Evolutionary conservation across 2,329 filamentous ascomycete genomes (phyloP), one percentile per base, ranked within the genome.

Genomic region (Penicillium sclerotiorum): DNA sequence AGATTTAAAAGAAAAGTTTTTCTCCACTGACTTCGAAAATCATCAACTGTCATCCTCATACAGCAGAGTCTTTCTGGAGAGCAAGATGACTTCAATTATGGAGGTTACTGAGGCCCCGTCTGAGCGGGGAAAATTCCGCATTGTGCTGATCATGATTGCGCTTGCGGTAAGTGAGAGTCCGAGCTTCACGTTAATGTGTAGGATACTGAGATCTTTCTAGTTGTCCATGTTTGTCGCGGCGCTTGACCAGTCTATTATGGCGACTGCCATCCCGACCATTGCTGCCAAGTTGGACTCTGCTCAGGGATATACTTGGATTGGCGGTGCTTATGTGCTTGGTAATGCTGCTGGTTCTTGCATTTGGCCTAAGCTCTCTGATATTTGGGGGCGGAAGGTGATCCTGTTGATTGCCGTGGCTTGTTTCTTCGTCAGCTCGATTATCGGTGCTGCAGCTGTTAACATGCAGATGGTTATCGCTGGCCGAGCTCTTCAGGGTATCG

Each of bases 261-360:
- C 83, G 0, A 85, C 83, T 3, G 81, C 83, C 2, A 69, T 85
- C 0, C 83, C 83, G 0, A 84, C 81, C 1, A 85, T 86, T 45
- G 74, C 76, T 13, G 73, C 77, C 27, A 77, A 87, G 52, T 81
- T 92, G 53, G 64, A 83, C 37, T 88, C 87, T 5, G 82, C 82
- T 3, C 75, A 81, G 13, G 88, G 87, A 20, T 92, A 90, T 69
- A 84, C 85, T 12, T 92, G 88, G 89, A 87, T 93, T 52, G 88
- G 88, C 1, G 84, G 81, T 22, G 83, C 88, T 0, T 92, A 88
- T 66, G 75, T 90, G 3, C 80, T 92, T 9, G 85, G 84, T 13
- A 84, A 83, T 60, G 84, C 87, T 0, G 84, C 87, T 0, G 78
- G 78, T 2, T 82, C 81, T 0, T 86, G 87, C 0, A 80, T 87